A percentile compares a stretch with the other conserved stretches of the same genome.
These are phyloP conservation scores for Drechslerella coelobrocha DNA, from an alignment of 2,329 filamentous ascomycete genomes.

Conservation along the genomic window DNA sequence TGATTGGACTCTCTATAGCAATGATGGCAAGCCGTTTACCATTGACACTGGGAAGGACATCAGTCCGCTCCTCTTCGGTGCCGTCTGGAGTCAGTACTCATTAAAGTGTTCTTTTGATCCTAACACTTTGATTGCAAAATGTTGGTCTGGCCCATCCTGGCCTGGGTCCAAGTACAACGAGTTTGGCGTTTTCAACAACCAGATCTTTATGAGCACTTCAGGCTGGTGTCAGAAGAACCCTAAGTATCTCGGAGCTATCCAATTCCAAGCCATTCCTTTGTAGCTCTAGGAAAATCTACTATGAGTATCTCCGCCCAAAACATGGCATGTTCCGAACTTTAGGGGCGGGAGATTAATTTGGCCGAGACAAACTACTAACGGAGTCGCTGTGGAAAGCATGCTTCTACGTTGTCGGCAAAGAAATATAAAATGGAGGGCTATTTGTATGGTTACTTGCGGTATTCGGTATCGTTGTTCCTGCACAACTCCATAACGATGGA, in stretches of 20 bases:
- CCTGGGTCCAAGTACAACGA: not conserved
- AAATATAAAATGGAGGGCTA: too few species aligned
- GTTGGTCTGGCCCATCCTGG: not conserved
- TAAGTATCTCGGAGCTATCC: not conserved
- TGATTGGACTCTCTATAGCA: not conserved
- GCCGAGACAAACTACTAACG: too few species aligned
- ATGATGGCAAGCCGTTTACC: not conserved
- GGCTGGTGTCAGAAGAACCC: not conserved
- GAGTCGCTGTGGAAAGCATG: too few species aligned
- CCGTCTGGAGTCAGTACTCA: not conserved
- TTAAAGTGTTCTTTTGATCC: not conserved
- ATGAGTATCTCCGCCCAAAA: too few species aligned
- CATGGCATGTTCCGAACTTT: too few species aligned
- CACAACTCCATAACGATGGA: too few species aligned
- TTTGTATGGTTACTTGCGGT: too few species aligned
- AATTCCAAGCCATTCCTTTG: not conserved
- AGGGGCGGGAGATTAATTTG: too few species aligned
- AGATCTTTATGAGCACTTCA: not conserved
- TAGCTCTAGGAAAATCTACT: not conserved
- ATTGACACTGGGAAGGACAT: not conserved
- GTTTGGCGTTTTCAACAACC: not conserved
- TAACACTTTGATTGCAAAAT: not conserved
- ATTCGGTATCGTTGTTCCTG: too few species aligned
- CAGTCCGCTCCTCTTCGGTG: not conserved
- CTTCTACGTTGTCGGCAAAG: too few species aligned